Percentiles rank a stretch among this genome's conserved stretches.
These are phyloP conservation scores for Populus pruinosa DNA, from an alignment of 345 rosid species.

Conservation along the genomic window DNA sequence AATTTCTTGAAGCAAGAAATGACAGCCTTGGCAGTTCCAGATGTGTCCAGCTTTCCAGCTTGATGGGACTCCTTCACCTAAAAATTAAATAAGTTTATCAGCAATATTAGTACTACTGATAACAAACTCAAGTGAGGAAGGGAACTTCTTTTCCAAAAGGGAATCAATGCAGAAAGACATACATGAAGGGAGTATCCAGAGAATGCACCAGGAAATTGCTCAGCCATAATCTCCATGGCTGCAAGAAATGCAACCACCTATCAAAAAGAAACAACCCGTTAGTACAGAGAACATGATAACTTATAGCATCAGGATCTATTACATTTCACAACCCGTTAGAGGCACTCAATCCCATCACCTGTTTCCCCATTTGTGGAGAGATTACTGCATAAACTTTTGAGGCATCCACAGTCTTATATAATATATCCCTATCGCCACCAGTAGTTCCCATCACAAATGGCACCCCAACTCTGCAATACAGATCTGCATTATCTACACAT, in stretches of 20 bases:
- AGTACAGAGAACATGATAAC: constrained; percentile 15
- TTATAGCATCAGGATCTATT: not conserved
- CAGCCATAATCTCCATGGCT: constrained; percentile 96
- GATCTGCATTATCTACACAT: constrained; percentile 65
- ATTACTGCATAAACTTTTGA: constrained; percentile 79
- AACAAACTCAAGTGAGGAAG: not conserved
- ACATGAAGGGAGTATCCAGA: constrained; percentile 87
- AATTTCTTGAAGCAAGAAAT: constrained; percentile 87
- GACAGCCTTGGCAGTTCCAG: constrained; percentile 96
- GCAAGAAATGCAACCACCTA: constrained; percentile 98
- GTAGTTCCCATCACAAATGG: constrained; percentile 99
- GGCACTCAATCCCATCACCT: constrained; percentile 38
- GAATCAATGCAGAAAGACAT: constrained; percentile 5
- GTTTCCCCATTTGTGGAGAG: constrained; percentile 99
- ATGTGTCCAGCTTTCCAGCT: constrained; percentile 79
- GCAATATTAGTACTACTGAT: not conserved
- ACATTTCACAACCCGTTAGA: not conserved
- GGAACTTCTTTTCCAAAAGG: not conserved
- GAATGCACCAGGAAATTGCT: constrained; percentile 95
- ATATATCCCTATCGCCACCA: constrained; percentile 72
- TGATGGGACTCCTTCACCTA: constrained; percentile 99
- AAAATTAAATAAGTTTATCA: constrained; percentile 6
- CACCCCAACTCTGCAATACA: constrained; percentile 85
- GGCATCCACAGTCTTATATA: constrained; percentile 65
- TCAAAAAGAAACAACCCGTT: constrained; percentile 16